Evolutionary conservation across 306 rosid species (phyloP), one percentile per base, ranked within the genome.

Genomic region (Comarum palustre): DNA sequence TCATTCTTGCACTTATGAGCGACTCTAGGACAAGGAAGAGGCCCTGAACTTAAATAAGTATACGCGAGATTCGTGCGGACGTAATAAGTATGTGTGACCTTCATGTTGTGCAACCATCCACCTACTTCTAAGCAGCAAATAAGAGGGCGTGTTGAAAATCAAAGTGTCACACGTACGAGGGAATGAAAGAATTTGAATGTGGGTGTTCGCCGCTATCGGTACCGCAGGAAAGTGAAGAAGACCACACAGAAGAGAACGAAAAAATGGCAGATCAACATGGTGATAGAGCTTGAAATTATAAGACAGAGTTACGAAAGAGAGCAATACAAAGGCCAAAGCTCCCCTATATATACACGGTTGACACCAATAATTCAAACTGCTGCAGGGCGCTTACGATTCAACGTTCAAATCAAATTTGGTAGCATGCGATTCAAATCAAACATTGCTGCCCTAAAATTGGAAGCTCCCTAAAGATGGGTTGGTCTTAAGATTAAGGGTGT

Each of bases 201-300:
- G 34, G 17, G 32, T 14, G 64, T 8, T 29, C n/a, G 4, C 39
- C 4, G 38, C 63, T 13, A 5, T 4, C 36, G 4, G 27, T 58
- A 58, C 9, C 45, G 74, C 22, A 70, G 15, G 36, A 70, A 52
- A 70, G 43, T 0, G 36, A 70, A 52, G 74, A 70, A 52, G 74
- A 70, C 38, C 64, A 70, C 39, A 31, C 29, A 34, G 62, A 69
- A 70, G 36, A 70, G 16, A 52, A 70, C 59, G 48, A 70, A 70
- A 64, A 70, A n/a, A 51, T 51, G 36, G 36, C 50, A 51, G 41
- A 70, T 59, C 64, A 36, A 22, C 50, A 52, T 70, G 64, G 4
- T 14, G 24, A 69, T 5, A 41, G 31, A 70, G 73, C 10, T 52
- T 17, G 11, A 50, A 50, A 0, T 0, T 51, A 15, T 52, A 10